phyloP scores from a whole-genome alignment of 805 yeast species.

The Yamadazyma nakazawae region DNA sequence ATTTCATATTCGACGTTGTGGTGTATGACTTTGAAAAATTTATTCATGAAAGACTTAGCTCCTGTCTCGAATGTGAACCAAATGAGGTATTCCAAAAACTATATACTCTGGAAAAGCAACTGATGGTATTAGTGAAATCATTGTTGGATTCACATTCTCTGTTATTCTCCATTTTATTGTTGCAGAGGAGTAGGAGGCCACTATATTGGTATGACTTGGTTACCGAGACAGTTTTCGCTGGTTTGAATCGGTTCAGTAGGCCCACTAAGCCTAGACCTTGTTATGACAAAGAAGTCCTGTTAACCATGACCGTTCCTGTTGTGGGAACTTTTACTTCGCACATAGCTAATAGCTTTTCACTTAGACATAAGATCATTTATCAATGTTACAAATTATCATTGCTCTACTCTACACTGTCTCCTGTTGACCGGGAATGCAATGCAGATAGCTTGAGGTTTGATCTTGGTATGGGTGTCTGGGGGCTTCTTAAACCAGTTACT shows the following conservation, averaged over 20 bases:
- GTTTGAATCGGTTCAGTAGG: slow-evolving; percentile 17
- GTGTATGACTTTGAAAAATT: slow-evolving; percentile 13
- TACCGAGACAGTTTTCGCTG: slow-evolving; percentile 27
- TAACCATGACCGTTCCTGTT: background rate
- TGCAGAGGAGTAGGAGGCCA: slow-evolving; percentile 19
- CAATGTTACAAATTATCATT: background rate
- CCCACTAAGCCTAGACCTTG: slow-evolving; percentile 11
- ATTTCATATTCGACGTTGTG: slow-evolving; percentile 20
- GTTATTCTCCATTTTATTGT: slow-evolving; percentile 17
- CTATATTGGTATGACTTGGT: slow-evolving; percentile 29
- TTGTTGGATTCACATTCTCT: background rate
- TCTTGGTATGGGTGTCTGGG: background rate
- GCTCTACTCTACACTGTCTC: background rate
- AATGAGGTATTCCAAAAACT: background rate
- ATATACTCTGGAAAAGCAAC: background rate
- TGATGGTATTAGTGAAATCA: background rate
- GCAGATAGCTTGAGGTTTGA: background rate
- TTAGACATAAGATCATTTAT: slow-evolving; percentile 1
- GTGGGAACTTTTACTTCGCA: background rate
- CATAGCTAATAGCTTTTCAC: background rate
- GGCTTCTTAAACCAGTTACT: background rate
- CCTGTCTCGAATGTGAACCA: background rate
- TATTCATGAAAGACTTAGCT: background rate
- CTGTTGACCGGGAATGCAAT: slow-evolving; percentile 2
- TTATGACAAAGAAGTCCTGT: slow-evolving; percentile 7